A percentile compares a stretch with the other conserved stretches of the same genome.
phyloP scores from a whole-genome alignment of 495 filamentous ascomycete genomes.

The Aspergillus coremiiformis region DNA sequence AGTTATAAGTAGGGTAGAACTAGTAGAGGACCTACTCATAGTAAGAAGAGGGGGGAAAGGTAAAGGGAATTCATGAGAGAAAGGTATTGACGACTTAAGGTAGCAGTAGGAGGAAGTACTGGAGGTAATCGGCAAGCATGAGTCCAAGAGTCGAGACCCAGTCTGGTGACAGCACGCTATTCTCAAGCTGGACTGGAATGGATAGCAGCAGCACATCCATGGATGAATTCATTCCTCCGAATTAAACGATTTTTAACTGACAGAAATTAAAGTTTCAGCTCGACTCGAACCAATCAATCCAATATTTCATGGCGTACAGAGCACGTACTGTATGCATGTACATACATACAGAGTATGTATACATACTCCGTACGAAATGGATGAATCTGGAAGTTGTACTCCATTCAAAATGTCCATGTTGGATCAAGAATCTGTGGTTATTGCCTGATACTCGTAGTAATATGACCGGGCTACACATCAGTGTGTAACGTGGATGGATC shows the following conservation, averaged over 20 bases:
- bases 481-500: not conserved
- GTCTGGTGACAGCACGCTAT: not conserved
- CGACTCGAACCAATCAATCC: not conserved
- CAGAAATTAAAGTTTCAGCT: not conserved
- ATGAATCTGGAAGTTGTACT: not conserved
- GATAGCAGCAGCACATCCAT: not conserved
- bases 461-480: too few species aligned
- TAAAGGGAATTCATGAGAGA: not conserved
- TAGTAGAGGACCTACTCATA: too few species aligned
- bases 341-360: too few species aligned
- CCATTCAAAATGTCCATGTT: not conserved
- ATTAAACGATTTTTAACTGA: not conserved
- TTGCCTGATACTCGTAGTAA: too few species aligned
- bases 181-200: not conserved
- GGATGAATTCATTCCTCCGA: too few species aligned
- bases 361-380: not conserved
- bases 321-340: too few species aligned
- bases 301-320: too few species aligned
- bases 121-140: too few species aligned
- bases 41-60: not conserved
- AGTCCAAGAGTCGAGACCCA: too few species aligned
- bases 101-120: not conserved
- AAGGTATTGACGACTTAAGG: too few species aligned
- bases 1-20: too few species aligned
- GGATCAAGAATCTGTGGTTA: too few species aligned